Conservation (phyloP, 768 basidiomycete species). For the Trametes maxima region DNA sequence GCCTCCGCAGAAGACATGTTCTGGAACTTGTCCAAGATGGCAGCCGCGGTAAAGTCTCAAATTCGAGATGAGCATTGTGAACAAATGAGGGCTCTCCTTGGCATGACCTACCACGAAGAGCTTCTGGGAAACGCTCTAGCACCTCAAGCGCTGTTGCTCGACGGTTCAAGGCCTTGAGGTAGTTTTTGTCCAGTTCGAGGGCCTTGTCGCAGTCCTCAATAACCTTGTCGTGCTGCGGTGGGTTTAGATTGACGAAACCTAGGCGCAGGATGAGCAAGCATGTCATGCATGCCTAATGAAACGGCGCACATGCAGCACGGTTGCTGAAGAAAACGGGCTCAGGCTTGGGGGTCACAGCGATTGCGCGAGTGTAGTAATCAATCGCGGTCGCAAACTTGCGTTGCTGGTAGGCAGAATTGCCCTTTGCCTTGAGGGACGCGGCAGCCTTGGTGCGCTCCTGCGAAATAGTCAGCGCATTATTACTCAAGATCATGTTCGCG, state of each 20-base stretch:
- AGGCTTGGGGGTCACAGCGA: slow-evolving; percentile 70
- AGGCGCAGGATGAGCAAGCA: not conserved
- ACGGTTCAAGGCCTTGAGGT: slow-evolving; percentile 91
- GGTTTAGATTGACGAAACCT: slow-evolving; percentile 92
- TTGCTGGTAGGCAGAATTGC: slow-evolving; percentile 69
- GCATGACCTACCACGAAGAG: slow-evolving; percentile 66
- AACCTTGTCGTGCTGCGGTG: slow-evolving; percentile 81
- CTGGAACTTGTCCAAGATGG: slow-evolving; percentile 92
- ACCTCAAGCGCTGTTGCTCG: slow-evolving; percentile 85
- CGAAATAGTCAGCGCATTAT: not conserved
- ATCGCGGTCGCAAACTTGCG: slow-evolving; percentile 62
- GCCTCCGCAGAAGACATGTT: slow-evolving; percentile 75
- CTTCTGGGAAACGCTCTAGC: slow-evolving; percentile 71
- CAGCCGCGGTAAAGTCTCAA: slow-evolving; percentile 93
- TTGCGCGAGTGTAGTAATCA: slow-evolving; percentile 73
- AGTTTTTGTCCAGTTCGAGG: slow-evolving; percentile 76
- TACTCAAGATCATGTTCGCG: not conserved
- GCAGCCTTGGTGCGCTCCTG: slow-evolving; percentile 70
- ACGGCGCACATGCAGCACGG: slow-evolving; percentile 85
- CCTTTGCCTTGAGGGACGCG: slow-evolving; percentile 65
- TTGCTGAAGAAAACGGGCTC: slow-evolving; percentile 97
- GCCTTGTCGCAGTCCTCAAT: slow-evolving; percentile 90
- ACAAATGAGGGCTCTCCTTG: not conserved
- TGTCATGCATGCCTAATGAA: not conserved
- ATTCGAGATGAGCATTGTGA: not conserved